phyloP scores from a whole-genome alignment of 2,329 filamentous ascomycete genomes.

The Alternaria hordeiaustralica region DNA sequence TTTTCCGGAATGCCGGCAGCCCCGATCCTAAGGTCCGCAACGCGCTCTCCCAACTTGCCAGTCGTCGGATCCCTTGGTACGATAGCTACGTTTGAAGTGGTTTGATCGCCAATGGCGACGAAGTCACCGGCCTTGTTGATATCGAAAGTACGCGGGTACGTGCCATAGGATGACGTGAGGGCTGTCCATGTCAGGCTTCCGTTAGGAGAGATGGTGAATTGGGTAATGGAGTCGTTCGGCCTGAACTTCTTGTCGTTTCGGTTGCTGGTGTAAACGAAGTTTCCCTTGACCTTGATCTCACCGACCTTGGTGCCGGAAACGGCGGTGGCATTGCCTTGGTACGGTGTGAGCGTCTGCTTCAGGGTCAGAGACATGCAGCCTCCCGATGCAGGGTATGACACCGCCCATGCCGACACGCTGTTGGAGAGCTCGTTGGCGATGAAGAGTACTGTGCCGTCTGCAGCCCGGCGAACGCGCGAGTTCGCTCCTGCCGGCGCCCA shows the following conservation, averaged over 20 bases:
- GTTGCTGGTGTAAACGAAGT: constrained; percentile 45
- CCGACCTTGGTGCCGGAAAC: constrained; percentile 39
- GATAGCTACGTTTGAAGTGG: constrained; percentile 41
- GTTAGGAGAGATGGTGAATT: constrained; percentile 39
- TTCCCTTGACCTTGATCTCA: constrained; percentile 41
- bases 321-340: constrained; percentile 38
- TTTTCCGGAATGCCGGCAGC: constrained; percentile 34
- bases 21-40: constrained; percentile 36
- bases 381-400: constrained; percentile 33
- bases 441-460: constrained; percentile 35
- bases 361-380: constrained; percentile 41
- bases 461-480: constrained; percentile 27
- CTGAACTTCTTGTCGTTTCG: constrained; percentile 47
- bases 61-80: constrained; percentile 36
- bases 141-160: constrained; percentile 46
- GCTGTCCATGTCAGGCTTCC: constrained; percentile 39
- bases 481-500: constrained; percentile 46
- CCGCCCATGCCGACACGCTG: constrained; percentile 39
- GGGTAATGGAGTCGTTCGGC: constrained; percentile 44
- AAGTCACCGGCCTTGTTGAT: constrained; percentile 43
- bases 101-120: constrained; percentile 42
- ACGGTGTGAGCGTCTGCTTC: constrained; percentile 43
- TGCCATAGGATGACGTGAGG: constrained; percentile 38
- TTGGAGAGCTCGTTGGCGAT: constrained; percentile 45
- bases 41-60: constrained; percentile 33